phyloP scores from a whole-genome alignment of 306 rosid genomes.

The Ammopiptanthus mongolicus region DNA sequence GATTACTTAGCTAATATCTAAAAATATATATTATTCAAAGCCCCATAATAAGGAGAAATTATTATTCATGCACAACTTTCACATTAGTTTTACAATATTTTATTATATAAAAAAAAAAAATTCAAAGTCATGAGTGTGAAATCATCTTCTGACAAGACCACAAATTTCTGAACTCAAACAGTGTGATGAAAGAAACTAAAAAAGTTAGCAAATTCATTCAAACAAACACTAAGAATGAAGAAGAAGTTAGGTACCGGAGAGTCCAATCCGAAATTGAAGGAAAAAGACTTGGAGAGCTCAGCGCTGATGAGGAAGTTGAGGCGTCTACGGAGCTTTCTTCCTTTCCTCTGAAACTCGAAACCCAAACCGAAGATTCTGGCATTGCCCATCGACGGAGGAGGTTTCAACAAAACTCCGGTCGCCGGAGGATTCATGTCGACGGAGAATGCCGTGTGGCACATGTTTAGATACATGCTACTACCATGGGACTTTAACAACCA shows the following conservation, averaged over 20 bases:
- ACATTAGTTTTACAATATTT: not conserved
- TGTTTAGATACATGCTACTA: constrained; percentile 59
- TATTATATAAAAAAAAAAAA: not conserved
- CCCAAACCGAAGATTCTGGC: constrained; percentile 30
- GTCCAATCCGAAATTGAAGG: constrained; percentile 65
- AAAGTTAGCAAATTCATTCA: not conserved
- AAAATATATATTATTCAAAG: no score
- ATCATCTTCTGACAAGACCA: not conserved
- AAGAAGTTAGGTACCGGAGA: constrained; percentile 43
- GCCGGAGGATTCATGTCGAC: constrained; percentile 41
- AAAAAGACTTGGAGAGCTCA: constrained; percentile 59
- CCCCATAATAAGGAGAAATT: no score
- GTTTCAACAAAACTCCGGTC: constrained; percentile 26
- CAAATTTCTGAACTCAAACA: not conserved
- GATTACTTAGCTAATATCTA: no score
- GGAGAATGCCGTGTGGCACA: constrained; percentile 55
- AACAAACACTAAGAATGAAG: not conserved
- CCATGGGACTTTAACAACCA: constrained; percentile 30
- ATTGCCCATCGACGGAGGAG: constrained; percentile 31
- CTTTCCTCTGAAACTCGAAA: constrained; percentile 43
- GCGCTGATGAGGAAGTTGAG: constrained; percentile 62
- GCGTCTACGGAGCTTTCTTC: constrained; percentile 35
- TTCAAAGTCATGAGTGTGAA: not conserved
- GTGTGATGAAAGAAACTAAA: not conserved
- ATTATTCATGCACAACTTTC: no score